phyloP scores from a whole-genome alignment of 805 yeast species.

The Peterozyma toletana region DNA sequence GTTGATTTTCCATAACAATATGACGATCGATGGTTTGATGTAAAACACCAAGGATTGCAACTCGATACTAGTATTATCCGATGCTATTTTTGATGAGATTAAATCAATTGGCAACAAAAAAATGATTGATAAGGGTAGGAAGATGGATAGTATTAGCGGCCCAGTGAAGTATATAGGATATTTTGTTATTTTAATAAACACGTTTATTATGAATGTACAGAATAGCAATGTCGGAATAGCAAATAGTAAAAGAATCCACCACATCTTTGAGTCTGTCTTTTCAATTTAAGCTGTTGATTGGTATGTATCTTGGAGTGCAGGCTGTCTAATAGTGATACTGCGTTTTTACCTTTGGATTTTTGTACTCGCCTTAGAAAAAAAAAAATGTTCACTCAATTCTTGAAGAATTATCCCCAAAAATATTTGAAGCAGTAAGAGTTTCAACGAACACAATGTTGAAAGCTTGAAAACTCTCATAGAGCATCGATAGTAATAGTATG shows the following conservation, averaged over 20 bases:
- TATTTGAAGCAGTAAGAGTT: too few species aligned
- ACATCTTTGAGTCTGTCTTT: conserved; percentile 1
- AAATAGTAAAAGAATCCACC: conserved; percentile 19
- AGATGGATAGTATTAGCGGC: conserved; percentile 52
- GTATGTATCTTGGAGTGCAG: too few species aligned
- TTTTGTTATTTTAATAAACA: conserved; percentile 23
- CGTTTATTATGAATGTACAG: conserved; percentile 27
- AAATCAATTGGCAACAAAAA: conserved; percentile 72
- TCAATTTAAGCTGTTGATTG: too few species aligned
- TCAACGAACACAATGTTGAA: too few species aligned
- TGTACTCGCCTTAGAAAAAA: too few species aligned
- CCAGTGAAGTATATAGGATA: conserved; percentile 36
- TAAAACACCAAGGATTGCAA: conserved; percentile 28
- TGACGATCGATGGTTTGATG: conserved; percentile 36
- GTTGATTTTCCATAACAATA: conserved; percentile 62
- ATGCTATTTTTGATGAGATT: conserved; percentile 36
- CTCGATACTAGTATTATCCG: conserved; percentile 23
- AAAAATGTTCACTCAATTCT: too few species aligned
- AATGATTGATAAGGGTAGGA: conserved; percentile 68
- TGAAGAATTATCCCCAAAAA: too few species aligned
- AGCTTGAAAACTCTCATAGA: too few species aligned
- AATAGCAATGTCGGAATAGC: conserved; percentile 18
- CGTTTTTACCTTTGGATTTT: too few species aligned
- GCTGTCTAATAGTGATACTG: too few species aligned
- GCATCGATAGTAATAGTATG: neutral